phyloP scores from a whole-genome alignment of 2,329 filamentous ascomycete species.

The Colletotrichum lentis region DNA sequence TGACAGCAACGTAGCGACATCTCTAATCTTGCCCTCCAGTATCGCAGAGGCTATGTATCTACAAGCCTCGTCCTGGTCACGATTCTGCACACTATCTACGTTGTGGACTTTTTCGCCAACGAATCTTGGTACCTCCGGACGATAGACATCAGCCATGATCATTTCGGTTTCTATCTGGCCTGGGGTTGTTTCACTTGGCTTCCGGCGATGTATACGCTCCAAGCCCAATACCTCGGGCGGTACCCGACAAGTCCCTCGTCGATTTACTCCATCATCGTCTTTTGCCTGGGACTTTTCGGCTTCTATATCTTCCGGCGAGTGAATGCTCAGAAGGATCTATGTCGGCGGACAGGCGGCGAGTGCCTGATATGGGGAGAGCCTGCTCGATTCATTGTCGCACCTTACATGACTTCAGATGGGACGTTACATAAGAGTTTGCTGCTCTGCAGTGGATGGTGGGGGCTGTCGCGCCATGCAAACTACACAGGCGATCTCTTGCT shows the following conservation, averaged over 20 bases:
- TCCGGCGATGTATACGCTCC: constrained; percentile 57
- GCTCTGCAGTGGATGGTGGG: constrained; percentile 42
- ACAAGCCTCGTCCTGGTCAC: constrained; percentile 51
- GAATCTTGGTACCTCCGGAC: constrained; percentile 59
- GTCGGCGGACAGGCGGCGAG: constrained; percentile 50
- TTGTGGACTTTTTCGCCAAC: constrained; percentile 59
- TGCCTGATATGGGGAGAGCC: constrained; percentile 55
- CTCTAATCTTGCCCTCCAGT: constrained; percentile 6
- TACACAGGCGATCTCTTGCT: constrained; percentile 44
- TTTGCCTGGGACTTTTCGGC: constrained; percentile 43
- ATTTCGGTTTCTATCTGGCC: constrained; percentile 55
- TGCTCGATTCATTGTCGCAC: constrained; percentile 49
- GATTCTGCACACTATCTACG: constrained; percentile 55
- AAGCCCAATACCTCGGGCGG: constrained; percentile 56
- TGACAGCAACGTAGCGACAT: not conserved
- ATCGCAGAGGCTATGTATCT: not conserved
- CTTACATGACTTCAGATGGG: constrained; percentile 54
- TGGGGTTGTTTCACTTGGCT: constrained; percentile 58
- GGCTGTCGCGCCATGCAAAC: constrained; percentile 45
- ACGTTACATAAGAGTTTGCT: constrained; percentile 48
- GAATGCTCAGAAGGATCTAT: constrained; percentile 56
- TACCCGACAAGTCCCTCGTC: constrained; percentile 49
- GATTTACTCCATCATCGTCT: constrained; percentile 33
- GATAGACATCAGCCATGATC: constrained; percentile 55
- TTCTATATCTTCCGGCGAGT: constrained; percentile 55